Base-by-base conservation (phyloP, 1,284 basidiomycete genomes). In the Trichosporon sp. region DNA sequence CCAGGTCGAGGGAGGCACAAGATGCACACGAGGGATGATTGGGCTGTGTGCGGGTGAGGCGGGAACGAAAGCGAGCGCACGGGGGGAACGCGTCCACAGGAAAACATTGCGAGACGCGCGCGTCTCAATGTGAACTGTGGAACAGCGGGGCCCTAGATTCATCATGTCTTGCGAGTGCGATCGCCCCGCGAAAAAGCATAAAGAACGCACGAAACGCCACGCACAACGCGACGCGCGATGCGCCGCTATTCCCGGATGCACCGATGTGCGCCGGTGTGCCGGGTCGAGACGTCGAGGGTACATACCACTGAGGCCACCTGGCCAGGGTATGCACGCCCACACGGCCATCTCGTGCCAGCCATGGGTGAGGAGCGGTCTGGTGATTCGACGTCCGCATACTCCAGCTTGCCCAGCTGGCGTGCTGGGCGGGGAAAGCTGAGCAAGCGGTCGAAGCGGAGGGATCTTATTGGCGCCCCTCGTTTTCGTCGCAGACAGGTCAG, bases 101-200 rank as follows among this genome's bases (percentile, higher is more conserved):
- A 32, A 63, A 35, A 35, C 59, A 63, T n/a, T 63, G 59, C 59
- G 37, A 26, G 26, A 32, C 59, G 59, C 59, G 59, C 31, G 59
- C 59, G 59, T 63, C 59, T 63, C 59, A 63, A 63, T 35, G 59
- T 63, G 59, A 61, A 19, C 51, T 54, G 51, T 54, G 51, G 51
- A 54, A 54, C 51, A 26, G 51, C 31, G 59, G 14, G 59, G 59
- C 59, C 59, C 59, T 63, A 35, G 59, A 63, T 63, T 35, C 59
- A 63, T 63, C 59, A 63, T 63, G 59, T 63, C 31, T 63, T 35
- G 59, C 14, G 59, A 32, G 43, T 63, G 59, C 31, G 59, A 35
- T 63, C 31, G 59, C 31, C 26, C 26, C 32, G 14, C 32, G 32
- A 11, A 35, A 32, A 35, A 32, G 59, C 31, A 32, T 31, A 31